Percentiles rank a stretch among this genome's conserved stretches.
phyloP scores from a whole-genome alignment of 257 asterid species.

The Apocynum venetum region DNA sequence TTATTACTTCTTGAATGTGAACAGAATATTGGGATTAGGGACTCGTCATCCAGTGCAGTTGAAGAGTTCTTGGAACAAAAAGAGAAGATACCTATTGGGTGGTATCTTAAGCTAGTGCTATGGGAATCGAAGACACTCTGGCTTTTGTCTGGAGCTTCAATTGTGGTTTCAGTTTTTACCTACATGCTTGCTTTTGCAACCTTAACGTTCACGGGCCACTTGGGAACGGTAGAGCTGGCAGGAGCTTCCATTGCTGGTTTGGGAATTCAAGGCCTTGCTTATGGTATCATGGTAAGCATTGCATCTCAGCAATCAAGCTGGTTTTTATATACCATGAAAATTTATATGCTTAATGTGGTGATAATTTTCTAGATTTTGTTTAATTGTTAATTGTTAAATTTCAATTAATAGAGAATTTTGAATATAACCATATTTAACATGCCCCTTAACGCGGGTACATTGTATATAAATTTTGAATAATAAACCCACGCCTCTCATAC shows the following conservation, averaged over 20 bases:
- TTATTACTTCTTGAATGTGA: no score
- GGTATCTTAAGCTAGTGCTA: constrained; percentile 24
- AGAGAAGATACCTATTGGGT: constrained; percentile 4
- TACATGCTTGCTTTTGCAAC: constrained; percentile 28
- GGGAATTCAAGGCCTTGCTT: constrained; percentile 35
- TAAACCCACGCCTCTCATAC: no score
- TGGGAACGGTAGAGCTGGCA: constrained; percentile 28
- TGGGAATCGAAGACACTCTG: constrained; percentile 35
- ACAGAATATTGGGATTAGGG: background rate
- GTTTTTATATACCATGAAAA: no score
- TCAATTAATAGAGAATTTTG: no score
- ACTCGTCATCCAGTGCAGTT: constrained; percentile 13
- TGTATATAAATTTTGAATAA: no score
- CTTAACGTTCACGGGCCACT: constrained; percentile 24
- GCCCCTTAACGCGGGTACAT: no score
- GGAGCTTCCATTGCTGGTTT: constrained; percentile 34
- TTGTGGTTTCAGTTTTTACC: constrained; percentile 21
- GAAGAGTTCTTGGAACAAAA: constrained; percentile 22
- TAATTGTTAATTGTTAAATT: no score
- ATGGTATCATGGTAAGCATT: constrained; percentile 31
- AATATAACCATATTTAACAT: no score
- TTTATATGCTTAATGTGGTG: no score
- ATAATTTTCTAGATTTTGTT: no score
- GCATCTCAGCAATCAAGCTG: no score
- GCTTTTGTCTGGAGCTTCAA: constrained; percentile 29